Percentiles rank a stretch among this genome's conserved stretches.
Conservation (phyloP, 2,329 filamentous ascomycete genomes). For the Clathrospora elynae region DNA sequence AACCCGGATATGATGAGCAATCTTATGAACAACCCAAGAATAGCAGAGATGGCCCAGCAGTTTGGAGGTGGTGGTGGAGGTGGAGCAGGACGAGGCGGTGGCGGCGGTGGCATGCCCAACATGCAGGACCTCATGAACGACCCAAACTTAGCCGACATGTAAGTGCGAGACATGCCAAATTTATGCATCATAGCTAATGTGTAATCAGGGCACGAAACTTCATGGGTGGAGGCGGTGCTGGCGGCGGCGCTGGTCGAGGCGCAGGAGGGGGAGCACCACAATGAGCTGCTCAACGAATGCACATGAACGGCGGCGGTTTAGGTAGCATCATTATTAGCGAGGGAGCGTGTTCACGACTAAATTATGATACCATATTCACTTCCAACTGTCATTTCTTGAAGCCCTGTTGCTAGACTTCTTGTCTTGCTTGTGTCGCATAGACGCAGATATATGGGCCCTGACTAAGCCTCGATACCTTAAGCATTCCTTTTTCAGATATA, state of each 20-base stretch:
- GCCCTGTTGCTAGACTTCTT: not conserved
- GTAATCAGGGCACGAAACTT: constrained; percentile 65
- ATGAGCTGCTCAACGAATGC: constrained; percentile 11
- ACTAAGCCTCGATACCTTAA: too few species aligned
- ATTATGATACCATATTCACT: constrained; percentile 39
- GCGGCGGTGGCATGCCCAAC: constrained; percentile 89
- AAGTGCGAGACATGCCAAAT: constrained; percentile 52
- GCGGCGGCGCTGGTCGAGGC: constrained; percentile 27
- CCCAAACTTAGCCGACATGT: constrained; percentile 91
- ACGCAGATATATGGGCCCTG: not conserved
- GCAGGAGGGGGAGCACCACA: constrained; percentile 27
- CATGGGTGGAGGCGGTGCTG: constrained; percentile 59
- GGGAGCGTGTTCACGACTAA: constrained; percentile 21
- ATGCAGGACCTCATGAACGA: constrained; percentile 86
- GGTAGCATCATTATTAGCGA: not conserved
- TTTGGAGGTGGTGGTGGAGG: constrained; percentile 57
- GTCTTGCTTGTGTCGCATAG: not conserved
- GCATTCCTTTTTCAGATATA: too few species aligned
- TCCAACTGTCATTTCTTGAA: constrained; percentile 4
- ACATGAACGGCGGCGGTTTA: not conserved
- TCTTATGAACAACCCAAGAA: constrained; percentile 89
- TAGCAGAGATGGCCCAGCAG: constrained; percentile 84
- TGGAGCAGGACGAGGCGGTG: constrained; percentile 63
- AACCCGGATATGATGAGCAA: constrained; percentile 92
- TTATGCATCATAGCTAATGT: constrained; percentile 10